Base-by-base conservation (phyloP, 2,329 filamentous ascomycete species). In the Colletotrichum simmondsii region DNA sequence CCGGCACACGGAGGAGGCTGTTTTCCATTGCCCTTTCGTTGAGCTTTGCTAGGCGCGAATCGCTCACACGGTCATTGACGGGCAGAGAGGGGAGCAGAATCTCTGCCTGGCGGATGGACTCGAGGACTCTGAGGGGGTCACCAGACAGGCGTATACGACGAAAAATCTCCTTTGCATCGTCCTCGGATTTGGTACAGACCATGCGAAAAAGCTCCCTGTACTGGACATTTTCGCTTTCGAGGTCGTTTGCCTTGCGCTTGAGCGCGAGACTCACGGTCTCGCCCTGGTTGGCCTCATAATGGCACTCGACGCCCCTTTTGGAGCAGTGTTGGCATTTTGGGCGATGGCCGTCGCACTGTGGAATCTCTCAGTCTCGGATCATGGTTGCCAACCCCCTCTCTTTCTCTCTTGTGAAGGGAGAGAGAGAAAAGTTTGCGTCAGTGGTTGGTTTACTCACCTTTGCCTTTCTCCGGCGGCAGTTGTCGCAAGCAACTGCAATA, bases 1-100 rank as follows among this genome's bases (percentile, higher is more conserved):
- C 76, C 16, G 77, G 76, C 0, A 81, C 78, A 14, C 74, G 75
- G 54, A 80, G 74, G 2, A 65, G 49, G 67, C 77, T 78, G 26
- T 26, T 62, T 35, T 72, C 68, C 24, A 76, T 59, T 2, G 76
- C 73, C 12, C 74, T 65, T 30, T 69, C 62, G 37, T 77, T 74
- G 30, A 79, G 61, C 14, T 70, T 71, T 8, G 58, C 46, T 32
- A 73, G 52, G 26, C 66, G 63, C n/a, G 61, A 56, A 30, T 74
- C 71, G 46, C 22, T 35, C 12, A 61, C 32, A 14, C 70, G 58
- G 22, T 73, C 59, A 57, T 65, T 68, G 7, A 70, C 37, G 2
- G 65, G n/a, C 2, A 68, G 69, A 6, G 68, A 30, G 28, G 71
- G 66, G 3, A 77, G 72, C n/a, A 77, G 70, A 12, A 75, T 73